These are phyloP conservation scores for Amauroascus niger DNA, from an alignment of 2,329 filamentous ascomycete genomes.

Conservation along the genomic window DNA sequence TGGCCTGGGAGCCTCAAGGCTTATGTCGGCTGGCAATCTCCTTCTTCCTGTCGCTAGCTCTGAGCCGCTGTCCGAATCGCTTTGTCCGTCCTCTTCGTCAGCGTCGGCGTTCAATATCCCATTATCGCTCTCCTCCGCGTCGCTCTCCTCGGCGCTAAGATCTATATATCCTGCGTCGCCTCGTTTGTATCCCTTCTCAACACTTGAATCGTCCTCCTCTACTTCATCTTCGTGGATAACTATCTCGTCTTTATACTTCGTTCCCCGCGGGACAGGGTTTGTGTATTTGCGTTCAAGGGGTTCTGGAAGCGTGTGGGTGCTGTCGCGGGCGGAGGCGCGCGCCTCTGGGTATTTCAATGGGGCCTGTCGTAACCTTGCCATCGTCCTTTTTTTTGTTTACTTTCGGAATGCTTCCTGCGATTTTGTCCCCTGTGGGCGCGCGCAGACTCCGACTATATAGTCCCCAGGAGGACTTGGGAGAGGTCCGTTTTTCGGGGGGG, in stretches of 20 bases:
- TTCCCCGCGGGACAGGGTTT: background rate
- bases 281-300: background rate
- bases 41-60: background rate
- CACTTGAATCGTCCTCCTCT: background rate
- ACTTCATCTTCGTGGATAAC: background rate
- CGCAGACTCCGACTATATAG: background rate
- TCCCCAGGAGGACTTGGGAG: no score
- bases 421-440: background rate
- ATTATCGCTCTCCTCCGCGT: slow-evolving; percentile 1
- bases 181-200: background rate
- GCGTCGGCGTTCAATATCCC: background rate
- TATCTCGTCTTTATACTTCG: background rate
- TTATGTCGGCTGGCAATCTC: background rate
- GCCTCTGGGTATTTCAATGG: background rate
- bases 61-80: background rate
- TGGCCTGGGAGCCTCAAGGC: background rate
- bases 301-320: background rate
- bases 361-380: slow-evolving; percentile 8
- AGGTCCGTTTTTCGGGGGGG: no score
- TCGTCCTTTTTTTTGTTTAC: background rate
- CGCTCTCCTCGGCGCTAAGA: slow-evolving; percentile 6
- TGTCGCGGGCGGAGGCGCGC: background rate
- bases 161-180: background rate
- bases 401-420: background rate
- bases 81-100: background rate